phyloP scores from a whole-genome alignment of 2,329 filamentous ascomycete species.

The Parascedosporium putredinis region DNA sequence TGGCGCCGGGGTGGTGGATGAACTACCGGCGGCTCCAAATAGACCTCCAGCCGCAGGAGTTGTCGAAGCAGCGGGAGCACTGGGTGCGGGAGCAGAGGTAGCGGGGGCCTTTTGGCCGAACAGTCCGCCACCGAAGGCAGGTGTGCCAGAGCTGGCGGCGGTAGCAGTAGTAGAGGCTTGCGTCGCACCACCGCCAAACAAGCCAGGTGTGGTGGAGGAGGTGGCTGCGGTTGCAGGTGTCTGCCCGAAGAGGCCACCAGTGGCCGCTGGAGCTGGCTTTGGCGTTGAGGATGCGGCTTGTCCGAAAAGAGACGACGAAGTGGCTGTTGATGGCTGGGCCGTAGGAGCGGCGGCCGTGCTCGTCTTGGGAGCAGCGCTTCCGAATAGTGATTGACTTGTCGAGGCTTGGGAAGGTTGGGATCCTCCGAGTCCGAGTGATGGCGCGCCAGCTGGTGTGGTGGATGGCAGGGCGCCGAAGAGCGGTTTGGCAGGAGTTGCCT shows the following conservation, averaged over 20 bases:
- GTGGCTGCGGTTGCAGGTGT: slow-evolving; percentile 6
- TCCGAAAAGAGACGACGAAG: slow-evolving; percentile 3
- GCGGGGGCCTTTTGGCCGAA: slow-evolving; percentile 1
- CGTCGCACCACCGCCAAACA: slow-evolving; percentile 3
- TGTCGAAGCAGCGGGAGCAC: slow-evolving; percentile 9
- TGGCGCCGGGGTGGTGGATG: not conserved
- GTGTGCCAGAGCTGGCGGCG: not conserved
- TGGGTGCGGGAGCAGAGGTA: slow-evolving; percentile 1
- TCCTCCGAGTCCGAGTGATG: slow-evolving; percentile 3
- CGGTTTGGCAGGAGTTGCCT: slow-evolving; percentile 8
- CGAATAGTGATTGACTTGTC: slow-evolving; percentile 10
- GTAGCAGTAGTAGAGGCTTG: not conserved
- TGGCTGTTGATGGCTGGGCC: not conserved
- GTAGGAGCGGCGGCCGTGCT: not conserved
- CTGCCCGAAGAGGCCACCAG: slow-evolving; percentile 6
- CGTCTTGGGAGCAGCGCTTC: slow-evolving; percentile 8
- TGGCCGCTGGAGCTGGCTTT: not conserved
- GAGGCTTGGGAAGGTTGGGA: slow-evolving; percentile 4
- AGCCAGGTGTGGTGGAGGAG: slow-evolving; percentile 2
- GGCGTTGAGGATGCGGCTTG: not conserved
- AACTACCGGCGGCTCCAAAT: slow-evolving; percentile 10
- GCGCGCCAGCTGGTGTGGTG: slow-evolving; percentile 6
- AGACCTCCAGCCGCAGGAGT: slow-evolving; percentile 12
- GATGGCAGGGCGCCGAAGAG: slow-evolving; percentile 4
- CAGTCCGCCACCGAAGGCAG: slow-evolving; percentile 1